Evolutionary conservation across 176 grass and related monocot genomes (phyloP).

Genomic region (sorghum (Sorghum bicolor)): Sorghum_bicolor_NCBIv3 NC_012876.2:57909501-57910000

Average conservation of each 20-base stretch:
- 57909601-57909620: too few relatives aligned
- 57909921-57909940: background rate
- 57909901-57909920: background rate
- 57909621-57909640: background rate
- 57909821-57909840: background rate
- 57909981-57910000: too few relatives aligned
- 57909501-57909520: background rate
- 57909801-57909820: background rate
- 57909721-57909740: background rate
- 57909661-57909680: too few relatives aligned
- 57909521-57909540: background rate
- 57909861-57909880: background rate
- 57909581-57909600: too few relatives aligned
- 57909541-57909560: too few relatives aligned
- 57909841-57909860: background rate
- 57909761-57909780: background rate
- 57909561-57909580: too few relatives aligned
- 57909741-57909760: too few relatives aligned
- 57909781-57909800: background rate
- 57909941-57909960: too few relatives aligned
- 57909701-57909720: background rate
- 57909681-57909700: too few relatives aligned
- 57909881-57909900: background rate
- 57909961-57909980: too few relatives aligned
- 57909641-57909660: too few relatives aligned